Conservation (phyloP, 2,329 filamentous ascomycete species). For the Immersiporthe knoxdaviesiana region DNA sequence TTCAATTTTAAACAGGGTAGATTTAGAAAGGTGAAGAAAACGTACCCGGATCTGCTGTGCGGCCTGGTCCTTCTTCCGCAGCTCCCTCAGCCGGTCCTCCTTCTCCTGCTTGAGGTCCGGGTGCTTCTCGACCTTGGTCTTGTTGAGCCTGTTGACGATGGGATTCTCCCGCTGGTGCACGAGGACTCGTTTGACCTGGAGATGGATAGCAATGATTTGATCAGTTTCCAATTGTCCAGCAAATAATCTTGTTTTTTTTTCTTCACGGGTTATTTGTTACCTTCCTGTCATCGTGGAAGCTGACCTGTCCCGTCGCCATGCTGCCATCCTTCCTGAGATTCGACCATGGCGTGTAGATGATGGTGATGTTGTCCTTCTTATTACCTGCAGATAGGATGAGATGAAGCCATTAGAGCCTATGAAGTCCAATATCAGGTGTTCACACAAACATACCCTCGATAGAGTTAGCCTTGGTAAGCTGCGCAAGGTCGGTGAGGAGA, state of each 20-base stretch:
- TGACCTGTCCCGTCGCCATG: conserved; percentile 94
- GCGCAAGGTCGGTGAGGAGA: conserved; percentile 85
- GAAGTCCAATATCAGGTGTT: no score
- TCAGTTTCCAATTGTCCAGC: neutral
- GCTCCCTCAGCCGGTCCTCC: conserved; percentile 72
- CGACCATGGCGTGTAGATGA: conserved; percentile 96
- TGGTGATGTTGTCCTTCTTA: conserved; percentile 95
- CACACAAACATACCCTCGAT: conserved; percentile 75
- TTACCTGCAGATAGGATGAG: conserved; percentile 65
- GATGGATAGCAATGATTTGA: neutral
- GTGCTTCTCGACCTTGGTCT: conserved; percentile 87
- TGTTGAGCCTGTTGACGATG: conserved; percentile 97
- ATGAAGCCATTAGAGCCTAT: no score
- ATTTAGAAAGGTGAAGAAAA: conserved; percentile 1
- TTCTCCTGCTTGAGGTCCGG: conserved; percentile 83
- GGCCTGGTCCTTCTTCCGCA: conserved; percentile 72
- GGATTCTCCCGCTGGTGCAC: conserved; percentile 82
- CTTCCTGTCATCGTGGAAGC: conserved; percentile 86
- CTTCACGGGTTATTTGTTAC: conserved; percentile 36
- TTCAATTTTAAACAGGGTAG: no score
- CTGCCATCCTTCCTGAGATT: conserved; percentile 94
- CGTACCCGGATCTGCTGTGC: conserved; percentile 64
- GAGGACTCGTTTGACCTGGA: conserved; percentile 76
- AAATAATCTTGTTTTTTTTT: neutral
- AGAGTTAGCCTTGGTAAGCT: conserved; percentile 97